Evolutionary conservation across 225 moss, liverwort and hornwort genomes (phyloP).

Genomic region (Pleurozium schreberi): DNA sequence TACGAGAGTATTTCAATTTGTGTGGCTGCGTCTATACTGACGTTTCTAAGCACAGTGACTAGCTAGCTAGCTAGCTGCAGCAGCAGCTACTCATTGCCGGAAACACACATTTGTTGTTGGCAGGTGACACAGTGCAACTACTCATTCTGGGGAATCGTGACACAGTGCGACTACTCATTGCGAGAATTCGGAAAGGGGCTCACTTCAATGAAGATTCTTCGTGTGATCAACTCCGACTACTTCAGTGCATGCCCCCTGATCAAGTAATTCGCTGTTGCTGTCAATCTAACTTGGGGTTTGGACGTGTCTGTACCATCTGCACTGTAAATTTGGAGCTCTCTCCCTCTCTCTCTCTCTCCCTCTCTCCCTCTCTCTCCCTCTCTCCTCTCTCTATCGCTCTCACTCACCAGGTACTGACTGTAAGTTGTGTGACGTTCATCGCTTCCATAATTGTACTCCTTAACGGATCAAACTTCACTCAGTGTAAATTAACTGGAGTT

Average conservation of each 20-base stretch:
- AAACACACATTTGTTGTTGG: too few relatives aligned
- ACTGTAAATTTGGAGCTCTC: background rate
- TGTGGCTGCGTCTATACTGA: background rate
- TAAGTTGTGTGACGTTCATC: background rate
- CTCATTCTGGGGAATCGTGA: background rate
- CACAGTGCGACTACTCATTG: background rate
- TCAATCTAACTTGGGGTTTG: background rate
- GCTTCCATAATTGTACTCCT: slow-evolving; percentile 21
- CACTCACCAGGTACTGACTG: slow-evolving; percentile 10
- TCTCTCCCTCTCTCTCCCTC: background rate
- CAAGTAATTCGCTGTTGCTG: background rate
- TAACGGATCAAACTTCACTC: slow-evolving; percentile 7
- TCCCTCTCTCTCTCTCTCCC: background rate
- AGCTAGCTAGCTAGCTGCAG: too few relatives aligned
- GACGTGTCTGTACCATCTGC: background rate
- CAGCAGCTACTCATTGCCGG: too few relatives aligned
- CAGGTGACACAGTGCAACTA: background rate
- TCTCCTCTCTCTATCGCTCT: background rate
- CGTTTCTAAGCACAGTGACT: background rate
- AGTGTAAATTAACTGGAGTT: background rate
- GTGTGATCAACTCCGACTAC: background rate
- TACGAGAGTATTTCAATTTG: background rate
- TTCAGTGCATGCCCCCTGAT: background rate
- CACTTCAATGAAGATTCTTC: background rate
- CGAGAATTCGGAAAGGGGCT: background rate